A percentile compares a stretch with the other conserved stretches of the same genome.
phyloP scores from a whole-genome alignment of 2,329 filamentous ascomycete species.

The Macrophomina pseudophaseolina region DNA sequence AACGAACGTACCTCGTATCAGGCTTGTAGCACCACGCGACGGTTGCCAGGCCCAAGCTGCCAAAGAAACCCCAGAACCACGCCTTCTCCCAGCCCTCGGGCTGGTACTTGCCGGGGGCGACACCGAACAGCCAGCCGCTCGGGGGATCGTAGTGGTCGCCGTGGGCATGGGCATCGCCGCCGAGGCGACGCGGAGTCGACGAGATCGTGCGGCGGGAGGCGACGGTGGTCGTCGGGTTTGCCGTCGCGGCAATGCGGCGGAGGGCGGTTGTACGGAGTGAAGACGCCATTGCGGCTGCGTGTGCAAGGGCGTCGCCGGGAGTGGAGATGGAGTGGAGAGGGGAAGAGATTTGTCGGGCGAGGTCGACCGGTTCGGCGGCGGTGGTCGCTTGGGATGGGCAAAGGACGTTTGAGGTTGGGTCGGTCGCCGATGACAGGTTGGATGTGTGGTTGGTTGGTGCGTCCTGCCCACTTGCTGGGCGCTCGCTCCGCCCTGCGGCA shows the following conservation, averaged over 20 bases:
- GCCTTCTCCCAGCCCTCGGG: slow-evolving; percentile 95
- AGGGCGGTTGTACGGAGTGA: slow-evolving; percentile 5
- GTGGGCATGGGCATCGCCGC: slow-evolving; percentile 53
- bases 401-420: too few relatives aligned
- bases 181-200: slow-evolving; percentile 13
- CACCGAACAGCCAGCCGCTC: slow-evolving; percentile 87
- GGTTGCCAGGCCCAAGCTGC: slow-evolving; percentile 72
- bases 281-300: slow-evolving; percentile 15
- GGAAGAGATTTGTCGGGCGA: not conserved
- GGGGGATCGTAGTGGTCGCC: slow-evolving; percentile 81
- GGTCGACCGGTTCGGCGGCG: too few relatives aligned
- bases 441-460: too few relatives aligned
- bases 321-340: slow-evolving; percentile 2
- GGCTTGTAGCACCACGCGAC: slow-evolving; percentile 95
- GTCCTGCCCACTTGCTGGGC: too few relatives aligned
- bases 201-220: slow-evolving; percentile 7
- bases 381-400: too few relatives aligned
- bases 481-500: too few relatives aligned
- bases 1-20: slow-evolving; percentile 86
- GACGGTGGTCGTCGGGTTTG: not conserved
- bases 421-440: too few relatives aligned
- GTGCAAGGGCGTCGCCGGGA: too few relatives aligned
- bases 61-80: slow-evolving; percentile 84
- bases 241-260: not conserved
- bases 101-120: slow-evolving; percentile 92